A percentile compares a stretch with the other conserved stretches of the same genome.
phyloP scores from a whole-genome alignment of 2,329 filamentous ascomycete genomes.

The Penicillium sp. region DNA sequence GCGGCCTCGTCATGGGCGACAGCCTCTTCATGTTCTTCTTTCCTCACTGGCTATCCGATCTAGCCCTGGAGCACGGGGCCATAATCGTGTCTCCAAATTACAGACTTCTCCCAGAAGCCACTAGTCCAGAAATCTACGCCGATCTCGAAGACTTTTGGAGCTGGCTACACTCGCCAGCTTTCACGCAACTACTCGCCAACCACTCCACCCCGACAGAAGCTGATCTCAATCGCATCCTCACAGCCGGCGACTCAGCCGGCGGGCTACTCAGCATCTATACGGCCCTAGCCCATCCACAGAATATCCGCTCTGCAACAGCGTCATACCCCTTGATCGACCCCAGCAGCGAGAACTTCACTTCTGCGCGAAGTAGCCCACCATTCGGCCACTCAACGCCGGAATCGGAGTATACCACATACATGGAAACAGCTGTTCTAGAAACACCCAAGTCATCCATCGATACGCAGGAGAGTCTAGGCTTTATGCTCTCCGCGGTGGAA shows the following conservation, averaged over 20 bases:
- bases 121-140: constrained; percentile 50
- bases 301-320: constrained; percentile 36
- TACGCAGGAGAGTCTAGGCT: constrained; percentile 11
- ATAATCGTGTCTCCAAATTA: constrained; percentile 56
- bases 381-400: constrained; percentile 21
- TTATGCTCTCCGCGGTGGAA: constrained; percentile 25
- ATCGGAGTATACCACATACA: constrained; percentile 15
- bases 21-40: constrained; percentile 33
- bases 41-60: constrained; percentile 43
- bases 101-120: constrained; percentile 56
- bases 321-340: constrained; percentile 41
- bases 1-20: constrained; percentile 45
- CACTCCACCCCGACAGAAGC: constrained; percentile 18
- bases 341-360: constrained; percentile 19
- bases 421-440: constrained; percentile 11
- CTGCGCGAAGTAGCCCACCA: constrained; percentile 10
- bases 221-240: constrained; percentile 32
- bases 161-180: constrained; percentile 43
- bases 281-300: constrained; percentile 29
- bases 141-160: constrained; percentile 56
- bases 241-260: constrained; percentile 36
- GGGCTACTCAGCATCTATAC: constrained; percentile 34
- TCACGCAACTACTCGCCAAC: constrained; percentile 14
- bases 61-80: constrained; percentile 44
- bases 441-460: constrained; percentile 18